Percentiles rank a stretch among this genome's conserved stretches.
phyloP scores from a whole-genome alignment of 495 filamentous ascomycete genomes.

The Zalerion maritima region DNA sequence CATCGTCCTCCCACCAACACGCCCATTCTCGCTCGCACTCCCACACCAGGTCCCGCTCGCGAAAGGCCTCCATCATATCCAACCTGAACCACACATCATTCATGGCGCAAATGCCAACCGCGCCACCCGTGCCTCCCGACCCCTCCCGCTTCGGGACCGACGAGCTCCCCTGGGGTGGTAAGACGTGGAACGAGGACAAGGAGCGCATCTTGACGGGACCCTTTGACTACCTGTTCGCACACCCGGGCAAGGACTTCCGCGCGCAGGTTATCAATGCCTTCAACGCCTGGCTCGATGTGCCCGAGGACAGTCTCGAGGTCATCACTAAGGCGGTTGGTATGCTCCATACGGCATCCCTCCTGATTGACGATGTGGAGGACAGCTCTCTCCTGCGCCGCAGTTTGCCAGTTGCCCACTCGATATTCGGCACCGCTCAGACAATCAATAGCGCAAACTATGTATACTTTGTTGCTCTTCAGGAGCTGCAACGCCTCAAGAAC shows the following conservation, averaged over 20 bases:
- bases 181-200: slow-evolving; percentile 53
- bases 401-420: slow-evolving; percentile 80
- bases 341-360: slow-evolving; percentile 84
- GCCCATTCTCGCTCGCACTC: slow-evolving; percentile 4
- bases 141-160: slow-evolving; percentile 31
- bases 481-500: slow-evolving; percentile 63
- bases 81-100: slow-evolving; percentile 13
- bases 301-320: slow-evolving; percentile 55
- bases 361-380: slow-evolving; percentile 92
- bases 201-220: slow-evolving; percentile 71
- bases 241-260: slow-evolving; percentile 88
- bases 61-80: slow-evolving; percentile 18
- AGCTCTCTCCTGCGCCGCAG: slow-evolving; percentile 71
- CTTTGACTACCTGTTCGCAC: slow-evolving; percentile 70
- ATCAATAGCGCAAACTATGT: slow-evolving; percentile 97
- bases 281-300: slow-evolving; percentile 79
- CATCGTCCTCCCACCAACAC: slow-evolving; percentile 15
- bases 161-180: slow-evolving; percentile 24
- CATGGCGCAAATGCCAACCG: slow-evolving; percentile 16
- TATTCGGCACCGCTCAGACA: slow-evolving; percentile 90
- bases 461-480: slow-evolving; percentile 80
- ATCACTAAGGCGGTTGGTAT: slow-evolving; percentile 84
- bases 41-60: slow-evolving; percentile 16
- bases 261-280: slow-evolving; percentile 77
- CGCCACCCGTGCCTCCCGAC: slow-evolving; percentile 22